Percentiles rank a stretch among this genome's conserved stretches.
These are phyloP conservation scores for Crithidia bombi DNA, from an alignment of 208 protist species.

Conservation along the genomic window DNA sequence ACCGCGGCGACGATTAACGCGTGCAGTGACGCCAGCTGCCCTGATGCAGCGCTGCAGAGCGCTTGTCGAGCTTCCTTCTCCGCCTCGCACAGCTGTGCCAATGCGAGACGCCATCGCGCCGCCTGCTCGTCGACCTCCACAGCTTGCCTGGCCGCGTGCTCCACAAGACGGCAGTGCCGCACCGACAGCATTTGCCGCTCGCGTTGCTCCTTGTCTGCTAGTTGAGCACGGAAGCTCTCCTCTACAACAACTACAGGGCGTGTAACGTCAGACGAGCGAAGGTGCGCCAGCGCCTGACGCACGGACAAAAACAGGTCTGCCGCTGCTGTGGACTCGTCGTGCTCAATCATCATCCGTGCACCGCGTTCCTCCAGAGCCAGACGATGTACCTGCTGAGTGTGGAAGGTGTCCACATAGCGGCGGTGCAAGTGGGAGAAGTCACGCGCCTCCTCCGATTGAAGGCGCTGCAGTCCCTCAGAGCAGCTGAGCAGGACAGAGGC, in stretches of 20 bases:
- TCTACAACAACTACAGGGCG: conserved; percentile 21
- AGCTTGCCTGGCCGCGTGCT: not conserved
- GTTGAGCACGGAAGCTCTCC: conserved; percentile 9
- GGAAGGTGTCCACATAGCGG: conserved; percentile 36
- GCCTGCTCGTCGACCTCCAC: conserved; percentile 10
- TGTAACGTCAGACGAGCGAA: conserved; percentile 16
- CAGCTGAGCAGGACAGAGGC: conserved; percentile 4
- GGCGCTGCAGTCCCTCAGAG: not conserved
- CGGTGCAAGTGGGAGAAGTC: conserved; percentile 23
- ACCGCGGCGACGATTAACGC: not conserved
- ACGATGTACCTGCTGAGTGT: conserved; percentile 4
- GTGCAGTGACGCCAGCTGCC: not conserved
- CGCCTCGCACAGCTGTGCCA: conserved; percentile 2
- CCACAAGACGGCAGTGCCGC: not conserved
- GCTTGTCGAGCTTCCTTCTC: conserved; percentile 7
- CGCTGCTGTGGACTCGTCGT: conserved; percentile 15
- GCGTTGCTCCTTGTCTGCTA: conserved; percentile 1
- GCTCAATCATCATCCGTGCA: conserved; percentile 30
- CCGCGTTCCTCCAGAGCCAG: conserved; percentile 45
- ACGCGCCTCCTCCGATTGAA: conserved; percentile 16
- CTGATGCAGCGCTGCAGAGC: conserved; percentile 5
- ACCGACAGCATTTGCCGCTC: not conserved
- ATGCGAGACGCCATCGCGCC: not conserved
- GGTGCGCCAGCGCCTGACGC: conserved; percentile 17
- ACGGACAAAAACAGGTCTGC: conserved; percentile 17